These are phyloP conservation scores for Trametes cingulata DNA, from an alignment of 768 basidiomycete species.

Conservation along the genomic window DNA sequence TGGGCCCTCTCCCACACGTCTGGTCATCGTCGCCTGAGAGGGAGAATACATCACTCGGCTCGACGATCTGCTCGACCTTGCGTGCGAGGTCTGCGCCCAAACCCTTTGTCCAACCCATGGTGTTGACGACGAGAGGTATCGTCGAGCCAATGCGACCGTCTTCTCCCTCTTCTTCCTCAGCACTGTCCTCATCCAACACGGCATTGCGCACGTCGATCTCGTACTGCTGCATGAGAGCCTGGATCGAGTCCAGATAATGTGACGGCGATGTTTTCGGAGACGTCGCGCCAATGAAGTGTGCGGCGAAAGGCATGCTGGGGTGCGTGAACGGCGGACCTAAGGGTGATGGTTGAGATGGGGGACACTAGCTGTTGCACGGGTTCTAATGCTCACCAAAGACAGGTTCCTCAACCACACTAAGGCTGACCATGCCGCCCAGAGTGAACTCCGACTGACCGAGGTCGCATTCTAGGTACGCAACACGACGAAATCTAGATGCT, in stretches of 20 bases:
- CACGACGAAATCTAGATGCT: slow-evolving; percentile 61
- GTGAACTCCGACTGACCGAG: slow-evolving; percentile 94
- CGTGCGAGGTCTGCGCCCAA: slow-evolving; percentile 79
- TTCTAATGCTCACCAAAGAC: slow-evolving; percentile 59
- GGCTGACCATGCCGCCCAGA: slow-evolving; percentile 79
- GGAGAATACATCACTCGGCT: slow-evolving; percentile 62
- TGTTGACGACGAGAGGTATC: slow-evolving; percentile 90
- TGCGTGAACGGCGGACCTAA: slow-evolving; percentile 90
- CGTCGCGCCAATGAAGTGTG: slow-evolving; percentile 82
- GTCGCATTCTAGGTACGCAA: slow-evolving; percentile 93
- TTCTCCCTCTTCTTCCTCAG: slow-evolving; percentile 29
- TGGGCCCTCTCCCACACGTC: not conserved
- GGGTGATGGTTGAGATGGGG: not conserved
- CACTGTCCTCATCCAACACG: slow-evolving; percentile 24
- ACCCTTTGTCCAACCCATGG: slow-evolving; percentile 96
- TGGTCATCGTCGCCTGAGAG: slow-evolving; percentile 30
- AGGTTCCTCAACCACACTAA: slow-evolving; percentile 68
- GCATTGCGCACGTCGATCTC: slow-evolving; percentile 66
- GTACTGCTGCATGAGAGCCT: slow-evolving; percentile 66
- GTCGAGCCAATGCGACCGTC: slow-evolving; percentile 49
- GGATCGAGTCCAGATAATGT: slow-evolving; percentile 70
- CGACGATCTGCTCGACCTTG: slow-evolving; percentile 66
- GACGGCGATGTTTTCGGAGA: slow-evolving; percentile 78
- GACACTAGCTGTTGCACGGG: not conserved
- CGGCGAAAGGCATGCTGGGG: slow-evolving; percentile 62